Base-by-base conservation (phyloP, 768 basidiomycete genomes). In the Sarcomyxa edulis region DNA sequence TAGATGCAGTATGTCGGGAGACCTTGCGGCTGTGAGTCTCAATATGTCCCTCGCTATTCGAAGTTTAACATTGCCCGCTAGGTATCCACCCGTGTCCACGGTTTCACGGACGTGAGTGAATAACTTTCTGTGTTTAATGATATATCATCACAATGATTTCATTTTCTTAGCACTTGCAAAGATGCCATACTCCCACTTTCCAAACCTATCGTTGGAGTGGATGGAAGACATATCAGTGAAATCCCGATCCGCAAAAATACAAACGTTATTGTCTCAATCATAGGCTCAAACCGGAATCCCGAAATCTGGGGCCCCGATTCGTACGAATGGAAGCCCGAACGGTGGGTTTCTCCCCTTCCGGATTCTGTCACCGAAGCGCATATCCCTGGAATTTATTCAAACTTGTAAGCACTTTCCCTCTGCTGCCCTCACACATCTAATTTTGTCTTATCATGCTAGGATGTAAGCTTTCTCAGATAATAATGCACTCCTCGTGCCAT, bases 221-320 rank as follows among this genome's bases (percentile, higher is more conserved):
- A 59, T 27, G 59, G 64, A 3, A 31, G 48, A 7, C 40, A 45
- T 9, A 49, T 58, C 9, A 35, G 56, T 22, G 50, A 52, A 15
- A 48, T 68, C 26, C 31, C 42, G 14, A 47, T 70, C 20, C 49
- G 65, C 1, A 51, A 50, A 10, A 53, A 58, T 14, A 61, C 64
- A 1, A 43, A 44, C 15, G 43, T 61, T 35, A 38, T 54, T 23
- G 43, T 60, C 16, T 59, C 6, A 0, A 56, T 71, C 29, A 28
- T 51, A 7, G 33, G 41, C 15, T 51, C 68, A 8, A 70, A 73
- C 49, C 47, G 59, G 8, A 59, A 64, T 23, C 42, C 51, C 1
- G 51, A 42, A 6, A 37, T 72, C 19, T 73, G 68, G 62, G 73
- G 73, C 3, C 40, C 52, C 1, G 68, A 72, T 41, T 58, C 59